Evolutionary conservation across 768 basidiomycete species (phyloP), one percentile per base, ranked within the genome.

Genomic region (Termitomyces sp.): DNA sequence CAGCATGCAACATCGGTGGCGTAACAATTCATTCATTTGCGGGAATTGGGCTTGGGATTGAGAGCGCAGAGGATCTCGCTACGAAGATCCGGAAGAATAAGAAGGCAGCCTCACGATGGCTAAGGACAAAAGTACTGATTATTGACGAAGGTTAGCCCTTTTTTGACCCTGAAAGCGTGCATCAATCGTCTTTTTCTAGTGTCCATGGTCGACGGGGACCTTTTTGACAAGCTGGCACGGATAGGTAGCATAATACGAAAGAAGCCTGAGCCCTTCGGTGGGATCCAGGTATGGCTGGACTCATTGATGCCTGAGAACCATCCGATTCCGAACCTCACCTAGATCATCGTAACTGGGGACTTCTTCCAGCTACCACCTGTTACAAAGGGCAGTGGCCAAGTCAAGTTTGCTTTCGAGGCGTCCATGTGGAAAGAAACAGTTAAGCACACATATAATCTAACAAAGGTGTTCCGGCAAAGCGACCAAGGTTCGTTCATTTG

Each of bases 281-380:
- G 93, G 2, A 95, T 98, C 27, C 96, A 98, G 78, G 90, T 90
- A 68, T 53, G 16, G 14, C 49, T 2, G 14, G 0, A 35, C 11
- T 59, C 25, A 19, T 38, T 31, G 12, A 31, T 40, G 2, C 3
- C 25, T 41, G 1, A 17, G 31, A 21, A 44, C 21, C 14, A 14
- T 46, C 25, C 11, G 21, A 40, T 44, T 27, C 25, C 32, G 8
- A 42, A 42, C 21, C 21, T 27, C 47, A 25, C 9, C 34, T 66
- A 94, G 90, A 73, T 98, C 40, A 79, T 98, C 58, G 87, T 98
- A 23, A 96, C 95, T 1, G 97, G 97, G 8, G 97, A 99, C 68
- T 98, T 98, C 75, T 98, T 98, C 75, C 96, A 99, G 69, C 82
- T 99, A 5, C 97, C 97, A 0, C 97, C 97, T 2, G 95, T 98